phyloP scores from a whole-genome alignment of 2,329 filamentous ascomycete genomes.

The Gyromitra esculenta region DNA sequence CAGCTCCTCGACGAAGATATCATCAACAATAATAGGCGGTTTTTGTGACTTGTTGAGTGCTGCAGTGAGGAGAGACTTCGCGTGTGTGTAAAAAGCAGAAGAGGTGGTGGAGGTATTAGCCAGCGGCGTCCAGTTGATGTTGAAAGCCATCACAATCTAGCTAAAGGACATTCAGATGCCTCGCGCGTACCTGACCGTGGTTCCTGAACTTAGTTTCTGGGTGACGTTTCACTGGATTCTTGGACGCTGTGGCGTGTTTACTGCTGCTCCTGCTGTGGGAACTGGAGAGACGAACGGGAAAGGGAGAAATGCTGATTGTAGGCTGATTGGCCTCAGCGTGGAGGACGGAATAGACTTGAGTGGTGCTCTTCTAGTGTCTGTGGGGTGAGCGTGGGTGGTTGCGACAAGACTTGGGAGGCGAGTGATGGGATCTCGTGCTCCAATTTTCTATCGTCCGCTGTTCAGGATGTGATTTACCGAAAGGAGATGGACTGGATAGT shows the following conservation, averaged over 20 bases:
- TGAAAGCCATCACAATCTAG: conserved; percentile 83
- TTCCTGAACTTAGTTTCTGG: conserved; percentile 7
- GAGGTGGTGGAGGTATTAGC: conserved; percentile 97
- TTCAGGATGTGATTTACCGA: background rate
- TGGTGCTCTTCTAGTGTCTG: background rate
- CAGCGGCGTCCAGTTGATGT: conserved; percentile 99
- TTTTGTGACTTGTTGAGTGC: conserved; percentile 98
- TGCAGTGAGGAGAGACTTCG: conserved; percentile 90
- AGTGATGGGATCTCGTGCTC: conserved; percentile 31
- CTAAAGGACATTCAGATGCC: conserved; percentile 32
- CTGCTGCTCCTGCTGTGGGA: background rate
- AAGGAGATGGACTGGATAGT: conserved; percentile 3
- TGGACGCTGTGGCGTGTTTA: conserved; percentile 9
- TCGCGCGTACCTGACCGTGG: conserved; percentile 32
- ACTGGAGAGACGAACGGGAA: background rate
- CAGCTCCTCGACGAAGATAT: conserved; percentile 97
- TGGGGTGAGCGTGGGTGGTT: conserved; percentile 2
- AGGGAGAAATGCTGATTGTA: background rate
- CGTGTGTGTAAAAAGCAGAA: conserved; percentile 86
- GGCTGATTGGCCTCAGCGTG: background rate
- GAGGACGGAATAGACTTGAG: background rate
- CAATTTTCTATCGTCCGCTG: background rate
- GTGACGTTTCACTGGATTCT: background rate
- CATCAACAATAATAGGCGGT: conserved; percentile 98
- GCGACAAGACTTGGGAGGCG: conserved; percentile 16